A percentile compares a stretch with the other conserved stretches of the same genome.
phyloP scores from a whole-genome alignment of 352 stramenopile genomes.

The Elongisporangium anandrum region DNA sequence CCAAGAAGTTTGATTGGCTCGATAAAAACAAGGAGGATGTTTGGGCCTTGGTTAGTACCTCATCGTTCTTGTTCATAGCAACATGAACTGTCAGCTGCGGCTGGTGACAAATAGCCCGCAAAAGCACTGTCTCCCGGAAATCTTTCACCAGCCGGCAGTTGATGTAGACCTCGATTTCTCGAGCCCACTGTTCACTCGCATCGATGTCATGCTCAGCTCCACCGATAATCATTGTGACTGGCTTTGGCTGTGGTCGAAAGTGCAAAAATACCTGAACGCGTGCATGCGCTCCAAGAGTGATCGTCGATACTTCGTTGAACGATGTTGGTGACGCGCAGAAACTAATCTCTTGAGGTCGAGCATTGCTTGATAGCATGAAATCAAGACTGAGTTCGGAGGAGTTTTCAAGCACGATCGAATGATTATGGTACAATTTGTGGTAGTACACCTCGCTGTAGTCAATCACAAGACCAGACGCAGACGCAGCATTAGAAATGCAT shows the following conservation, averaged over 20 bases:
- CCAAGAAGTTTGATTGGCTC: constrained; percentile 70
- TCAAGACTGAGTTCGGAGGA: constrained; percentile 78
- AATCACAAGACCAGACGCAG: constrained; percentile 45
- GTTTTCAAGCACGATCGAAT: constrained; percentile 88
- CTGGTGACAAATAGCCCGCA: constrained; percentile 73
- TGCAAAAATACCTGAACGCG: constrained; percentile 86
- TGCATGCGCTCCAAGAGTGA: constrained; percentile 62
- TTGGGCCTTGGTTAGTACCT: constrained; percentile 20
- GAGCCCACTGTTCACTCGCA: constrained; percentile 56
- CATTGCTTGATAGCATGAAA: constrained; percentile 85
- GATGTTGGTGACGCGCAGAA: constrained; percentile 83
- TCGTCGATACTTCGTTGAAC: constrained; percentile 75
- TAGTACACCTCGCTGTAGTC: constrained; percentile 88
- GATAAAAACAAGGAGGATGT: constrained; percentile 19
- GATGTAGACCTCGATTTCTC: constrained; percentile 85
- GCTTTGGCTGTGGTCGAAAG: constrained; percentile 65
- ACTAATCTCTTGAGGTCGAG: constrained; percentile 68
- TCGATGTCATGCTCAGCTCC: constrained; percentile 10
- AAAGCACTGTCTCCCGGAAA: constrained; percentile 79
- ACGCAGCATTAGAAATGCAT: constrained; percentile 3
- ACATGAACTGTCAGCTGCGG: constrained; percentile 76
- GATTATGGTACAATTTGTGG: constrained; percentile 87
- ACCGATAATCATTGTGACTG: constrained; percentile 5
- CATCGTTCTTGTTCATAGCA: constrained; percentile 34
- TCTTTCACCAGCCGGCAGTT: constrained; percentile 87